Base-by-base conservation (phyloP, 2,329 filamentous ascomycete genomes). In the Ophiocordyceps robertsii region DNA sequence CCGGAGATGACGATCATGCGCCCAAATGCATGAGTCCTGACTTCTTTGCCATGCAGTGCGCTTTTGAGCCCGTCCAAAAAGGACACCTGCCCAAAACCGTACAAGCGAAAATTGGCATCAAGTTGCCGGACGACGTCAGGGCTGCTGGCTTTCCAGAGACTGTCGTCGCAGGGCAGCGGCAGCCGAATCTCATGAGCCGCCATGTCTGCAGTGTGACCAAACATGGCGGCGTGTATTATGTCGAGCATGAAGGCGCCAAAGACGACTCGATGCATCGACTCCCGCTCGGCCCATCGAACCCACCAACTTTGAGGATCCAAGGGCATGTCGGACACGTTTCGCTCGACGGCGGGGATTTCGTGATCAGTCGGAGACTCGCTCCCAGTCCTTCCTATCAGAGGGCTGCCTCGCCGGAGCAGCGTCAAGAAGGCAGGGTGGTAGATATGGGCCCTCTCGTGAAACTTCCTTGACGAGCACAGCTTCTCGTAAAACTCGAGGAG, bases 161-260 rank as follows among this genome's bases (percentile, higher is more conserved):
- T 76, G 59, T 95, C 87, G 53, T 94, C 87, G 56, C 88, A 95
- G 1, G 88, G 88, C 5, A 95, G 66, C 0, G 85, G 84, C 5
- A 95, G 69, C 6, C 85, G 79, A 63, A 95, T 84, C 60, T 95
- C 88, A 54, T 94, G 85, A 1, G 87, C 84, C 1, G 87, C 84
- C 86, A 95, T 93, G 46, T 89, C 85, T 0, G 86, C 86, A 0
- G 82, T 80, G 57, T 95, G 88, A 0, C 88, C 88, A 54, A 95
- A 95, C 79, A 95, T 92, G 19, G 84, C 88, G 1, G 87, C 87
- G 57, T 95, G 88, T 1, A 85, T 82, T 7, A 86, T 84, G 55
- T 95, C 88, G 55, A 94, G 77, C 54, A 94, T 83, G 57, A 95
- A 95, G 1, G 88, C 87, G 0, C 80, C 86, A 62, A 92, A 95